These are phyloP conservation scores for Kodamaea leandrae DNA, from an alignment of 805 yeast species.

Conservation along the genomic window DNA sequence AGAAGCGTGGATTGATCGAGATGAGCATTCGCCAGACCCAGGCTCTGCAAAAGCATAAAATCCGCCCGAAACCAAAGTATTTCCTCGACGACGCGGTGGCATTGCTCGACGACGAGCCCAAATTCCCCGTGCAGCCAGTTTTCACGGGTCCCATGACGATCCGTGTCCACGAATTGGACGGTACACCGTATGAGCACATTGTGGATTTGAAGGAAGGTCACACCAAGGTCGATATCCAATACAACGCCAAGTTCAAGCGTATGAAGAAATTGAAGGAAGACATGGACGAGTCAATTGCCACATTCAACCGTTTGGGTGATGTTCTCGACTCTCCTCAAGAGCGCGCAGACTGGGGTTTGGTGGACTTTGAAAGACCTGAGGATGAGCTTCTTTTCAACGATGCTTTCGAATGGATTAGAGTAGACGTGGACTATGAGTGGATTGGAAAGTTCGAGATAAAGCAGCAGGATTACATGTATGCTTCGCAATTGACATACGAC, in stretches of 20 bases:
- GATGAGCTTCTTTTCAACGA: slow-evolving; percentile 70
- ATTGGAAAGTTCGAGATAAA: slow-evolving; percentile 74
- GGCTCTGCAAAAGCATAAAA: slow-evolving; percentile 49
- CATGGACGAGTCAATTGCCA: slow-evolving; percentile 27
- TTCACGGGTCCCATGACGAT: slow-evolving; percentile 96
- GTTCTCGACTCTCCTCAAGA: slow-evolving; percentile 63
- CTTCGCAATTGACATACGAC: slow-evolving; percentile 90
- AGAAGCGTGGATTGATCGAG: slow-evolving; percentile 89
- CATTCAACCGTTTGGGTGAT: slow-evolving; percentile 65
- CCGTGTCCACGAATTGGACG: slow-evolving; percentile 96
- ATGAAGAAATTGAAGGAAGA: slow-evolving; percentile 62
- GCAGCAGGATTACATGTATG: slow-evolving; percentile 94
- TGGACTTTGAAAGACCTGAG: slow-evolving; percentile 68
- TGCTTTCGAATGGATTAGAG: slow-evolving; percentile 96
- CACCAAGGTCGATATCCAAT: slow-evolving; percentile 88
- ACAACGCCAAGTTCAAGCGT: slow-evolving; percentile 89
- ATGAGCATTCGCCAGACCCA: slow-evolving; percentile 93
- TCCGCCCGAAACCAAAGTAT: slow-evolving; percentile 35
- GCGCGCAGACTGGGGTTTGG: slow-evolving; percentile 65
- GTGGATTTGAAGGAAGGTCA: slow-evolving; percentile 83
- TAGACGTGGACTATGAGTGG: slow-evolving; percentile 99
- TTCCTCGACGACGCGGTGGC: slow-evolving; percentile 47
- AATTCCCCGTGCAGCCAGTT: slow-evolving; percentile 43
- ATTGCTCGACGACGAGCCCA: slow-evolving; percentile 41
- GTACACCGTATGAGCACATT: slow-evolving; percentile 97